Evolutionary conservation across 495 filamentous ascomycete genomes (phyloP).

Genomic region (Parathielavia hyrcaniae): DNA sequence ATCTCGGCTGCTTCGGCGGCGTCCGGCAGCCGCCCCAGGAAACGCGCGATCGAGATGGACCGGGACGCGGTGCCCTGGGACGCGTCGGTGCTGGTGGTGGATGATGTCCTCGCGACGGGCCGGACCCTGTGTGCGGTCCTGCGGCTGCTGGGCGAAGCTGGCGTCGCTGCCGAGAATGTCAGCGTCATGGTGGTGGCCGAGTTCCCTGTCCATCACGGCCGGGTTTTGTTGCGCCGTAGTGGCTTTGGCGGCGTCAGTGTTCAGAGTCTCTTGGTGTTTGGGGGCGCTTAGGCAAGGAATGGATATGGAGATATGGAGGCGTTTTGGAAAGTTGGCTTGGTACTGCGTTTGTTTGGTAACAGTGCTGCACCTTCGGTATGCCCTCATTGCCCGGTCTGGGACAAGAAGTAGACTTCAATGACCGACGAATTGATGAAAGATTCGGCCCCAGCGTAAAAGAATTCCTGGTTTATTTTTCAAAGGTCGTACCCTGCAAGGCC

Average conservation of each 20-base stretch:
- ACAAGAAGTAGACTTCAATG: no score
- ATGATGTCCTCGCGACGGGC: conserved; percentile 60
- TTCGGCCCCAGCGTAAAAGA: no score
- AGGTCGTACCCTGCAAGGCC: no score
- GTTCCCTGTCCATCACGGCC: conserved; percentile 55
- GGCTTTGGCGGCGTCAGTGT: conserved; percentile 53
- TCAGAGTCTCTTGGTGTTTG: conserved; percentile 56
- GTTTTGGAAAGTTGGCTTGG: no score
- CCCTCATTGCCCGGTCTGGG: no score
- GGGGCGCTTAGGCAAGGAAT: not conserved
- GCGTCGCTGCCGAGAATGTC: conserved; percentile 40
- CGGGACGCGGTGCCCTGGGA: conserved; percentile 40
- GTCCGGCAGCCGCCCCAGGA: conserved; percentile 34
- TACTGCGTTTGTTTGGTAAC: no score
- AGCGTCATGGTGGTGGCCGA: conserved; percentile 55
- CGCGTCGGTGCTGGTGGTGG: conserved; percentile 52
- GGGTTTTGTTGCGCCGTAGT: conserved; percentile 44
- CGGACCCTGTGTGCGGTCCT: conserved; percentile 55
- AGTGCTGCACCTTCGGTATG: no score
- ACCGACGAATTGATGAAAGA: no score
- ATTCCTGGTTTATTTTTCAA: no score
- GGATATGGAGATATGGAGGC: no score
- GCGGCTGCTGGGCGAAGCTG: conserved; percentile 45
- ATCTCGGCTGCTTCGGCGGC: conserved; percentile 51
- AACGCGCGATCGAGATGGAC: conserved; percentile 51